Evolutionary conservation across 495 filamentous ascomycete genomes (phyloP), one percentile per base, ranked within the genome.

Genomic region (Aspergillus indologenus): DNA sequence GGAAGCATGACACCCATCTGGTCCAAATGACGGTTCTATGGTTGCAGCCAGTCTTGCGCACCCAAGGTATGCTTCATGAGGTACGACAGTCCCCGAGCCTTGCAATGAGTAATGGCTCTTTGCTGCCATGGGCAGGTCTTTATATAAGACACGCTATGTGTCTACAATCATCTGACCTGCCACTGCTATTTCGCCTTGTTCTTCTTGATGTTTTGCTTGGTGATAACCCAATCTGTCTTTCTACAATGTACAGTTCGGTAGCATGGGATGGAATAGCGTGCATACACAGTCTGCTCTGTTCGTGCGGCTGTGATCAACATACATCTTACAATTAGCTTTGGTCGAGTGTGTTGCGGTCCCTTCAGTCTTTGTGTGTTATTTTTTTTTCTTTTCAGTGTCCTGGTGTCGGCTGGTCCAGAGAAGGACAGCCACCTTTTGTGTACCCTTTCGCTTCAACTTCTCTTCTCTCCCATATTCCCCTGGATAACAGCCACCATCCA

Each of bases 281-380:
- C 21, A 18, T 31, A 11, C 48, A 14, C 15, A n/a, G 23, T 26
- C 22, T 51, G 12, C 22, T 12, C 48, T 31, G 47, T 6, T 31
- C 14, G 18, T 29, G 48, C 48, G 6, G 48, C 48, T 31, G 3
- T 8, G 18, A 29, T 51, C 3, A 29, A 51, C 15, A 5, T 3
- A 53, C 54, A 11, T 51, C 14, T 51, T 19, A 31, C n/a, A 6
- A 31, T 31, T 12, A 31, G 48, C 23, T 24, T 51, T 51, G 48
- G 24, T 50, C 29, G 23, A 50, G 17, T 29, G 14, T 51, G 23
- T 65, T 54, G 56, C 51, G 50, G 43, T 44, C 57, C 54, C 48
- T 61, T 59, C 58, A 59, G 31, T 54, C 18, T 49, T 53, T 51
- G 22, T 61, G 59, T 61, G 51, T 22, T 52, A 23, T 47, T 31